Percentiles rank a stretch among this genome's conserved stretches.
Conservation (phyloP, 2,329 filamentous ascomycete genomes). For the Fusarium guadeloupense region DNA sequence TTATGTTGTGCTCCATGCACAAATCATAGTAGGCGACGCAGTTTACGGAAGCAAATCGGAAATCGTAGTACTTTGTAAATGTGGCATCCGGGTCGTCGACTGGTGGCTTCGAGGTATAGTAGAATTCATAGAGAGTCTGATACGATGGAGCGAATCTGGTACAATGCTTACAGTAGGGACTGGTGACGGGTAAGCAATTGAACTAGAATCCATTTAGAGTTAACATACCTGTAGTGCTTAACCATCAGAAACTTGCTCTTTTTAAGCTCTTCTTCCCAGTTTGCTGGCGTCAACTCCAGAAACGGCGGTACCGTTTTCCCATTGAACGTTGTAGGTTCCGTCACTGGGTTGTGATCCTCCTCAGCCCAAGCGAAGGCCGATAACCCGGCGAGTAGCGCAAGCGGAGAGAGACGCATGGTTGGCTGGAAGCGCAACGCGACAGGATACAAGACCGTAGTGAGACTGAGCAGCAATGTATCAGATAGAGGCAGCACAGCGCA, state of each 20-base stretch:
- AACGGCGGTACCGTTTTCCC: slow-evolving; percentile 72
- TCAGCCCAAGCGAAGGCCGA: slow-evolving; percentile 48
- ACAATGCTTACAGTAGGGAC: slow-evolving; percentile 77
- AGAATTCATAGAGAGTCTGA: slow-evolving; percentile 95
- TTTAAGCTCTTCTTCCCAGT: slow-evolving; percentile 65
- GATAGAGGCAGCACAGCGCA: not conserved
- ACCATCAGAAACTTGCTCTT: slow-evolving; percentile 63
- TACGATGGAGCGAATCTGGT: slow-evolving; percentile 81
- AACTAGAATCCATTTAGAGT: not conserved
- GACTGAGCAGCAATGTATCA: not conserved
- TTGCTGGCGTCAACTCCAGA: slow-evolving; percentile 66
- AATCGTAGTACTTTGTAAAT: slow-evolving; percentile 87
- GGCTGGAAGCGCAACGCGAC: slow-evolving; percentile 11
- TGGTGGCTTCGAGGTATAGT: slow-evolving; percentile 83
- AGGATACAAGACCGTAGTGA: not conserved
- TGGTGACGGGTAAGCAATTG: slow-evolving; percentile 44
- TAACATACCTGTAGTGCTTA: slow-evolving; percentile 73
- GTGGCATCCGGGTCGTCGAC: slow-evolving; percentile 62
- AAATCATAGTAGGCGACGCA: slow-evolving; percentile 85
- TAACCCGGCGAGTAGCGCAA: slow-evolving; percentile 58
- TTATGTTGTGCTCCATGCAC: slow-evolving; percentile 74
- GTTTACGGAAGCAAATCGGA: slow-evolving; percentile 86
- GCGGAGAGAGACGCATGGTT: slow-evolving; percentile 48
- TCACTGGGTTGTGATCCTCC: slow-evolving; percentile 46
- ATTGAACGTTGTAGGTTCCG: slow-evolving; percentile 69